Base-by-base conservation (phyloP, 306 rosid species). In the Acacia confusa region DNA sequence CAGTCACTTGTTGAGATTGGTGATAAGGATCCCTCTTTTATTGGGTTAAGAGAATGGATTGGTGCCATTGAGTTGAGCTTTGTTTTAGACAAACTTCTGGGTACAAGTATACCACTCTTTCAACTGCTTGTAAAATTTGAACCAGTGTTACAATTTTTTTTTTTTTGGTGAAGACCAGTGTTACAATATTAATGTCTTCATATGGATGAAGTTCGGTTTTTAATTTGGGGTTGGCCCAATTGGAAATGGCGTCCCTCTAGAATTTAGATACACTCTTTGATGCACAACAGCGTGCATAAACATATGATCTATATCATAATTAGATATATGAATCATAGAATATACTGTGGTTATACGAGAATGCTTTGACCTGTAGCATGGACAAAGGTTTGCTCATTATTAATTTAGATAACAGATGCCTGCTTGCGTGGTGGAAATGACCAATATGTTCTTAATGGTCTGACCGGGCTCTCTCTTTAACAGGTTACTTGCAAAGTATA, bases 1-100 rank as follows among this genome's bases (percentile, higher is more conserved):
- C n/a, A n/a, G n/a, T n/a, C 96, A 79, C 95, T 95, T 72, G 99
- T 95, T 78, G 97, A 93, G 63, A 93, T 95, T 80, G 99, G 96
- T 34, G 99, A 95, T 82, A 95, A 95, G 83, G 99, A 92, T 73
- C 91, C 92, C 75, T 87, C 94, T 75, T 95, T 93, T 82, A 77
- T 90, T 13, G 96, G 97, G 14, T 93, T 98, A 76, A 92, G 94
- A 7, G 98, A 95, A 32, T 95, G 99, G 99, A 95, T 95, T 41
- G 99, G 99, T 75, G 99, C 99, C 80, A 95, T 93, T 65, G 99
- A 95, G 78, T 86, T 95, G 88, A 90, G 99, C 92, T 95, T 92
- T 92, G 98, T 93, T 75, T 89, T 95, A 76, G 99, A 95, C 90
- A 93, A 93, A 83, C 95, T 95, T 86, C 84, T 95, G 77, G 99